Conservation (phyloP, 495 filamentous ascomycete species). For the Penicillium ochrochloron region DNA sequence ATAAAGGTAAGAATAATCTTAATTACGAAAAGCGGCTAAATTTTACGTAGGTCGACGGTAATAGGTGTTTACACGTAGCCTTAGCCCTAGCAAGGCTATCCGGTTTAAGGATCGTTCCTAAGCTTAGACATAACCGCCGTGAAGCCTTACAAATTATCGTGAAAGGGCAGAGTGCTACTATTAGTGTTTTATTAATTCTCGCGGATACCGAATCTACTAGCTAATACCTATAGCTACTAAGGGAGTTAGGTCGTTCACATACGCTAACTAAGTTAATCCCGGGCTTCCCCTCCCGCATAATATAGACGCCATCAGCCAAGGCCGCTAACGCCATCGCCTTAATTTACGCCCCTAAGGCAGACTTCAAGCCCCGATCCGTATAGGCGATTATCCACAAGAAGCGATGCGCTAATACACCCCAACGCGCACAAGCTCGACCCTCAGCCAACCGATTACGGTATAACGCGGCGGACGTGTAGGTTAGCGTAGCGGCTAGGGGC, state of each 20-base stretch:
- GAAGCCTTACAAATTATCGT: constrained; percentile 5
- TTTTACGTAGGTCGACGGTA: constrained; percentile 7
- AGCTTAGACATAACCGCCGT: constrained; percentile 6
- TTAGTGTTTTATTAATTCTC: neutral
- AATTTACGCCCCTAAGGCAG: constrained; percentile 7
- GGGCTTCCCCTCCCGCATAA: neutral
- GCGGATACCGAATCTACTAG: constrained; percentile 1
- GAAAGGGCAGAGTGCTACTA: constrained; percentile 7
- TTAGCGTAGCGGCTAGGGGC: neutral
- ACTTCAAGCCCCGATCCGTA: constrained; percentile 4
- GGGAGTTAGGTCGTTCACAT: neutral
- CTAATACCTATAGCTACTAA: constrained; percentile 5
- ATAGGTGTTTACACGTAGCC: constrained; percentile 6
- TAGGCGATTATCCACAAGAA: constrained; percentile 5
- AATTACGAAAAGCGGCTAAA: neutral
- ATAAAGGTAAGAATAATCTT: neutral
- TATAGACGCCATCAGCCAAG: constrained; percentile 6
- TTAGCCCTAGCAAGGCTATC: constrained; percentile 1
- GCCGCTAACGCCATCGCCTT: neutral
- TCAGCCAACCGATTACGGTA: constrained; percentile 3
- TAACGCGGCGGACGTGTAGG: neutral
- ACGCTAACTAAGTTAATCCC: neutral
- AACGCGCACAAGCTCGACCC: neutral
- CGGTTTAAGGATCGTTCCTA: constrained; percentile 6
- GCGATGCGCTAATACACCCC: constrained; percentile 5